A percentile compares a stretch with the other conserved stretches of the same genome.
Evolutionary conservation across 768 basidiomycete species (phyloP).

Genomic region (Suillus brevipes): DNA sequence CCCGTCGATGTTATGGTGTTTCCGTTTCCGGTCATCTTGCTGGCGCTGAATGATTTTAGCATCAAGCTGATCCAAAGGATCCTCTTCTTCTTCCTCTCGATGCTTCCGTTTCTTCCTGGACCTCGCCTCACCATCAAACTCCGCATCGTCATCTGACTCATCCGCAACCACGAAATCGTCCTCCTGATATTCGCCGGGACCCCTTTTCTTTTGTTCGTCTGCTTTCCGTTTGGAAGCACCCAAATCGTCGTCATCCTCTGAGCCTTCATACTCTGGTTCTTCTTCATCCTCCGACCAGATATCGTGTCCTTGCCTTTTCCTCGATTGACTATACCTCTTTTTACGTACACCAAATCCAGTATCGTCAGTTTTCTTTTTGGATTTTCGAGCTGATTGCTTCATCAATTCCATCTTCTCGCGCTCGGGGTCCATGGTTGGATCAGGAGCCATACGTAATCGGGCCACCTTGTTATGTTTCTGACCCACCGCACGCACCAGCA

Average conservation of each 20-base stretch:
- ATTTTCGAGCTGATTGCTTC: constrained; percentile 63
- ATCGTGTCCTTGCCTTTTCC: constrained; percentile 44
- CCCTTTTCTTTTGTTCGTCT: constrained; percentile 46
- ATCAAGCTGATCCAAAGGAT: constrained; percentile 69
- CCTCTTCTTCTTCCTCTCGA: constrained; percentile 55
- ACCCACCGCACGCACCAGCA: constrained; percentile 83
- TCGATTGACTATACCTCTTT: constrained; percentile 45
- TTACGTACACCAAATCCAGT: constrained; percentile 49
- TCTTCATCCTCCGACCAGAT: constrained; percentile 74
- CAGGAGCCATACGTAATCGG: constrained; percentile 76
- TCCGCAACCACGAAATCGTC: constrained; percentile 87
- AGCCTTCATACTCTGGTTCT: constrained; percentile 53
- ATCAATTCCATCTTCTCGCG: constrained; percentile 68
- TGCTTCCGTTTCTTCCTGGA: constrained; percentile 39
- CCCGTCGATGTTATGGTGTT: constrained; percentile 26
- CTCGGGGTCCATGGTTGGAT: constrained; percentile 75
- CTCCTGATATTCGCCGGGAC: constrained; percentile 72
- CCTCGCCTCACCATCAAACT: constrained; percentile 36
- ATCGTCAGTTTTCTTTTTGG: constrained; percentile 56
- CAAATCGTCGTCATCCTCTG: constrained; percentile 63
- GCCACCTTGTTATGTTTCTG: constrained; percentile 84
- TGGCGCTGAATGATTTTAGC: constrained; percentile 59
- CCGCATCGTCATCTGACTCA: constrained; percentile 64
- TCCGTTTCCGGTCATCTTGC: constrained; percentile 52
- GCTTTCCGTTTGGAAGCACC: constrained; percentile 45